Evolutionary conservation across 768 basidiomycete genomes (phyloP), one percentile per base, ranked within the genome.

Genomic region (Xerocomus spinulosus): DNA sequence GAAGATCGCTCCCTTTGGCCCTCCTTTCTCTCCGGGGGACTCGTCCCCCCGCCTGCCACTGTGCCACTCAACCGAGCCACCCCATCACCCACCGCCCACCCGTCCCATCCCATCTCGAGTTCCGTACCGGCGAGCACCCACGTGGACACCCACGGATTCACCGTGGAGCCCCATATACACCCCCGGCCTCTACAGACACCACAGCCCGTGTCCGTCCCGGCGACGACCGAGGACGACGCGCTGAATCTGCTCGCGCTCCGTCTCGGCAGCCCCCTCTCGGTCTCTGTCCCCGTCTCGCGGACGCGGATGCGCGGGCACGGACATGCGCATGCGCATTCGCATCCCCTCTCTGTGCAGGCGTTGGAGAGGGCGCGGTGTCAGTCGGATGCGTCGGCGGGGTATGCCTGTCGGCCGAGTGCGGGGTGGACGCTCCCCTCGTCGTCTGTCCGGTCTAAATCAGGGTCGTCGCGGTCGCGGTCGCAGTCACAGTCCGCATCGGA

Each of bases 1-100:
- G 92, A 93, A 48, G 95, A 97, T 64, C 87, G 94, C 52, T 89
- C 87, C 2, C 79, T 93, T 38, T 97, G 95, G 90, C 91, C 92
- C 0, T 82, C 81, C 28, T 90, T 84, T 67, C 73, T 91, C 25
- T 85, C 84, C 2, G 84, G 84, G 8, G 86, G 87, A 2, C 68
- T 75, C 13, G 68, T 89, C 10, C 85, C 83, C 20, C 76, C 73
- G 34, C 79, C 76, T n/a, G 51, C 58, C 15, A 58, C 26, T 28
- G 26, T 28, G 26, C 26, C 26, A 6, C 10, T 10, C 26, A 28
- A 28, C 26, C 6, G 26, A 10, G 26, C 5, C 26, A 28, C 26
- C 26, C 6, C 26, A n/a, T n/a, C n/a, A n/a, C n/a, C n/a, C n/a
- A n/a, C n/a, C n/a, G n/a, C n/a, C n/a, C n/a, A 28, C 54, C 46